Evolutionary conservation across 768 basidiomycete species (phyloP).

Genomic region (Tephrocybe rancida): DNA sequence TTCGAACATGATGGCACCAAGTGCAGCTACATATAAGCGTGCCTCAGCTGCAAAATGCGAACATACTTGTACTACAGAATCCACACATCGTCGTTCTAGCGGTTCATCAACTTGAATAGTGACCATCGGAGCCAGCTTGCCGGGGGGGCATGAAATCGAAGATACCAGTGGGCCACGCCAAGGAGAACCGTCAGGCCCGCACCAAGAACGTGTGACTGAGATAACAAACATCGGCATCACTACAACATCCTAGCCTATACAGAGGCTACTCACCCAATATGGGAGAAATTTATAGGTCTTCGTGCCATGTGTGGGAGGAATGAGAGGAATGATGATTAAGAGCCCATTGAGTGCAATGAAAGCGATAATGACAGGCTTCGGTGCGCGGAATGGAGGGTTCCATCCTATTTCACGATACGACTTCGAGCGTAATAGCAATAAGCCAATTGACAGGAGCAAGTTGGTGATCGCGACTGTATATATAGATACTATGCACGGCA

Average conservation of each 20-base stretch:
- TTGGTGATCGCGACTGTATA: conserved; percentile 63
- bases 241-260: background rate
- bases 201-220: conserved; percentile 44
- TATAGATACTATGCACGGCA: conserved; percentile 22
- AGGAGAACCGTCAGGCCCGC: conserved; percentile 44
- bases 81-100: no score
- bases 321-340: conserved; percentile 56
- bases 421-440: conserved; percentile 57
- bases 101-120: background rate
- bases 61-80: no score
- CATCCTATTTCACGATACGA: conserved; percentile 46
- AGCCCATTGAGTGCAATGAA: conserved; percentile 72
- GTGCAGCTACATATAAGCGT: no score
- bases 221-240: conserved; percentile 16
- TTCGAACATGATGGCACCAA: no score
- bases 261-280: conserved; percentile 57
- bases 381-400: conserved; percentile 66
- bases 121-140: background rate
- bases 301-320: conserved; percentile 56
- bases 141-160: conserved; percentile 54
- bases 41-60: no score
- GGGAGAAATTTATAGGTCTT: conserved; percentile 59
- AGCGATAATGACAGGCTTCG: conserved; percentile 44
- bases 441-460: conserved; percentile 56
- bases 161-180: conserved; percentile 58